Conservation (phyloP, 176 grass and related monocot genomes). For the Poa annua region DNA sequence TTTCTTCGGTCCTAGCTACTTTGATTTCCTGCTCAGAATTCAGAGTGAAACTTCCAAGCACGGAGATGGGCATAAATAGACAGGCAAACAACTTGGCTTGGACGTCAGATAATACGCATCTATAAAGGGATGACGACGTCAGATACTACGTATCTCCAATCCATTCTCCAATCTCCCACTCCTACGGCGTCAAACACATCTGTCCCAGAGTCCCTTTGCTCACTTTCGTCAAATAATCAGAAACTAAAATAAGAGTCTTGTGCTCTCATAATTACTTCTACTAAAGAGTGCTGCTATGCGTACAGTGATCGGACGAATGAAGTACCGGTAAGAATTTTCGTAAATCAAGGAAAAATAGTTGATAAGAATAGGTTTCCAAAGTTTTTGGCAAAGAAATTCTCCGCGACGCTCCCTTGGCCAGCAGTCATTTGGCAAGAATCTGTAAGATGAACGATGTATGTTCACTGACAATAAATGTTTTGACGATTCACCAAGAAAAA, state of each 20-base stretch:
- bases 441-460: too few relatives aligned
- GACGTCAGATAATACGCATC: constrained; percentile 15
- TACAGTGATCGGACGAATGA: too few relatives aligned
- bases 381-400: too few relatives aligned
- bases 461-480: too few relatives aligned
- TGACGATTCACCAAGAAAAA: too few relatives aligned
- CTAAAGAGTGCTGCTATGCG: too few relatives aligned
- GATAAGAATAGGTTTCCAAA: too few relatives aligned
- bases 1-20: neutral
- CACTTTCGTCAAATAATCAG: neutral
- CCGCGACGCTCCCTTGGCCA: too few relatives aligned
- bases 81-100: neutral
- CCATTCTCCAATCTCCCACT: neutral
- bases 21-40: neutral
- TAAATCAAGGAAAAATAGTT: too few relatives aligned
- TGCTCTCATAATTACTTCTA: too few relatives aligned
- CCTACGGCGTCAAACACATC: neutral
- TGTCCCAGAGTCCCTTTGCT: neutral
- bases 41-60: neutral
- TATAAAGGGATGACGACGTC: neutral
- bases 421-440: too few relatives aligned
- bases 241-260: neutral
- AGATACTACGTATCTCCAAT: neutral
- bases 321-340: too few relatives aligned
- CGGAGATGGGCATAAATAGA: neutral